Evolutionary conservation across 2,329 filamentous ascomycete species (phyloP).

Genomic region (Scolecobasidium constrictum): DNA sequence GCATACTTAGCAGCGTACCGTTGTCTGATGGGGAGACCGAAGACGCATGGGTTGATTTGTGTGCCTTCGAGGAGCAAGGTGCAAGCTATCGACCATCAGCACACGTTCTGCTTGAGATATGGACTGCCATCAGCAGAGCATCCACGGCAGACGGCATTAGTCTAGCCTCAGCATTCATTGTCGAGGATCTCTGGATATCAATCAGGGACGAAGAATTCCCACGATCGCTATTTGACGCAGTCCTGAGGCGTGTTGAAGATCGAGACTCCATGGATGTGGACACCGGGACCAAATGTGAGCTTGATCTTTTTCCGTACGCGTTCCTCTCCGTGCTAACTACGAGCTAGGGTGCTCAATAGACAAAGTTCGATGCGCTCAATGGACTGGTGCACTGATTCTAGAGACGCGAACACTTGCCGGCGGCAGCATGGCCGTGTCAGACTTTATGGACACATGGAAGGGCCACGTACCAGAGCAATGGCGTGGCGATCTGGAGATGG

Average conservation of each 20-base stretch:
- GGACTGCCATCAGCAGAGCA: slow-evolving; percentile 33
- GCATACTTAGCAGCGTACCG: slow-evolving; percentile 31
- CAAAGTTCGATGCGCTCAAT: slow-evolving; percentile 15
- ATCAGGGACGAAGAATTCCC: slow-evolving; percentile 28
- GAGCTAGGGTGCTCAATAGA: slow-evolving; percentile 8
- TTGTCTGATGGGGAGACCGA: slow-evolving; percentile 42
- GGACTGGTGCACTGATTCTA: slow-evolving; percentile 29
- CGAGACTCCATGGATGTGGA: slow-evolving; percentile 3
- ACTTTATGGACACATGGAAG: slow-evolving; percentile 29
- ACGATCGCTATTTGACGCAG: slow-evolving; percentile 22
- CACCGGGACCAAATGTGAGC: slow-evolving; percentile 16
- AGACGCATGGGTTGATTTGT: slow-evolving; percentile 37
- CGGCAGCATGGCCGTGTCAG: slow-evolving; percentile 20
- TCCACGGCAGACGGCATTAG: slow-evolving; percentile 30
- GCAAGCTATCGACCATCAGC: slow-evolving; percentile 37
- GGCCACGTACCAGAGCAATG: slow-evolving; percentile 32
- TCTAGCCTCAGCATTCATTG: slow-evolving; percentile 26
- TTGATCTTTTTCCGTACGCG: too few relatives aligned
- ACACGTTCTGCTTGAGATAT: slow-evolving; percentile 35
- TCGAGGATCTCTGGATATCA: slow-evolving; percentile 20
- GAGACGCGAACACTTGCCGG: slow-evolving; percentile 24
- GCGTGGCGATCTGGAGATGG: slow-evolving; percentile 19
- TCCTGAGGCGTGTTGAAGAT: slow-evolving; percentile 23
- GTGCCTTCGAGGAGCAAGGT: slow-evolving; percentile 39
- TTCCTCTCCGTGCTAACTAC: too few relatives aligned